These are phyloP conservation scores for Termitomyces titanicus DNA, from an alignment of 768 basidiomycete species.

Conservation along the genomic window DNA sequence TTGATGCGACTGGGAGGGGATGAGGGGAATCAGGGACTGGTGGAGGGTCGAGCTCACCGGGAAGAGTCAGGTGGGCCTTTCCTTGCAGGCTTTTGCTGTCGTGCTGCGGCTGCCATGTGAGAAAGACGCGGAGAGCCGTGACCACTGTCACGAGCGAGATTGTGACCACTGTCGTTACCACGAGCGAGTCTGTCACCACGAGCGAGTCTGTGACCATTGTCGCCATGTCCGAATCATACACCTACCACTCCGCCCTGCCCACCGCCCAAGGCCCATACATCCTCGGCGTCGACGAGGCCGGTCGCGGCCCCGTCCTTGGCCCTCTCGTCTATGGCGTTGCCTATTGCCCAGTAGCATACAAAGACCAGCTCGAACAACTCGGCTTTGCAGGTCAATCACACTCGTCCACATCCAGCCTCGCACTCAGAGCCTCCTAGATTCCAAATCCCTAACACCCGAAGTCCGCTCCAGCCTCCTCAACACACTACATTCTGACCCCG, in stretches of 20 bases:
- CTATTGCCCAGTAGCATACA: constrained; percentile 81
- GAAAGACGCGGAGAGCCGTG: constrained; percentile 11
- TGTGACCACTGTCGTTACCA: too few species aligned
- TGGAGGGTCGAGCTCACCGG: constrained; percentile 33
- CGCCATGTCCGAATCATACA: constrained; percentile 75
- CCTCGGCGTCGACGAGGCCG: constrained; percentile 98
- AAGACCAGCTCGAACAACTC: constrained; percentile 66
- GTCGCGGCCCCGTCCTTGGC: constrained; percentile 91
- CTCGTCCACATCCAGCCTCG: background rate
- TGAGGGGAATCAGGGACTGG: constrained; percentile 12
- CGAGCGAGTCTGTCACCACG: too few species aligned
- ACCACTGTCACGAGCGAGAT: too few species aligned
- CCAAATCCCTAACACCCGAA: constrained; percentile 80
- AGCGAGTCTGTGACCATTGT: too few species aligned
- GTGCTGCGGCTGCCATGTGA: constrained; percentile 60
- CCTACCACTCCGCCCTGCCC: constrained; percentile 71
- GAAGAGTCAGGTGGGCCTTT: constrained; percentile 61
- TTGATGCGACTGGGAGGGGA: constrained; percentile 31
- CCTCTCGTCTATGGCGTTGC: constrained; percentile 96
- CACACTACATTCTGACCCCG: constrained; percentile 65
- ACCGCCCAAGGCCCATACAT: constrained; percentile 79
- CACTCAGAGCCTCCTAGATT: constrained; percentile 56
- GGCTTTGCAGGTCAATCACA: constrained; percentile 80
- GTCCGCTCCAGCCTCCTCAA: constrained; percentile 62
- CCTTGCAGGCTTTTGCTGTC: constrained; percentile 61